phyloP scores from a whole-genome alignment of 768 basidiomycete genomes.

The Crassisporium funariophilum region DNA sequence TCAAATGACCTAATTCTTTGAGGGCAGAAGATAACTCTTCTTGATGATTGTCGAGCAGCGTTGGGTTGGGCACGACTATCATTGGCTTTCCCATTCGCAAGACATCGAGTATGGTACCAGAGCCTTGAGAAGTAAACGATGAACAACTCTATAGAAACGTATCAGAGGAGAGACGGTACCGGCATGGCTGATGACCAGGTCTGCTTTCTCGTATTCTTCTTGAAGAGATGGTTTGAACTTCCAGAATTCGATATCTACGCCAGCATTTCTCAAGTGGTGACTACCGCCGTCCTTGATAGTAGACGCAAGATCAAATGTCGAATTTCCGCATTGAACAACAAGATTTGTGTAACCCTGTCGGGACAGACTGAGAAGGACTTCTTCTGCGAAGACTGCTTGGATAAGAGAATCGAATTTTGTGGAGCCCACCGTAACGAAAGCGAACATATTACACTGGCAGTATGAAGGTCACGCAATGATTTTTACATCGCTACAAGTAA shows the following conservation, averaged over 20 bases:
- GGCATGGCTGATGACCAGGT: conserved; percentile 91
- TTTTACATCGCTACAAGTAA: no score
- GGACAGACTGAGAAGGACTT: conserved; percentile 58
- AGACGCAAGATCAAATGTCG: conserved; percentile 42
- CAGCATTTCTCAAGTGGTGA: conserved; percentile 32
- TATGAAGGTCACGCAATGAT: no score
- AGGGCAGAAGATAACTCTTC: conserved; percentile 80
- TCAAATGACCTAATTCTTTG: conserved; percentile 56
- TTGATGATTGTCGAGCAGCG: conserved; percentile 92
- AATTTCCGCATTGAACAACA: conserved; percentile 81
- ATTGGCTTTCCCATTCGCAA: conserved; percentile 74
- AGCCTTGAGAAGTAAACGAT: conserved; percentile 51
- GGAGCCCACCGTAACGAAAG: conserved; percentile 88
- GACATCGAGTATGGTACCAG: conserved; percentile 92
- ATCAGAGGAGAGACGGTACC: conserved; percentile 61
- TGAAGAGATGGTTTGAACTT: conserved; percentile 75
- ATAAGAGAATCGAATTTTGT: conserved; percentile 83
- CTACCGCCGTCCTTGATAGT: conserved; percentile 31
- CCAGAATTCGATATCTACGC: conserved; percentile 64
- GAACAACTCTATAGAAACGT: background rate
- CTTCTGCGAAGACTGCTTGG: conserved; percentile 53
- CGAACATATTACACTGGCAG: conserved; percentile 38
- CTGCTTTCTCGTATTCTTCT: conserved; percentile 62
- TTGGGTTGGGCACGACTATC: conserved; percentile 88
- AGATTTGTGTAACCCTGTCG: conserved; percentile 59